These are phyloP conservation scores for Dioscorea cayenensis DNA, from an alignment of 116 monocot genomes.

Conservation along the genomic window DNA sequence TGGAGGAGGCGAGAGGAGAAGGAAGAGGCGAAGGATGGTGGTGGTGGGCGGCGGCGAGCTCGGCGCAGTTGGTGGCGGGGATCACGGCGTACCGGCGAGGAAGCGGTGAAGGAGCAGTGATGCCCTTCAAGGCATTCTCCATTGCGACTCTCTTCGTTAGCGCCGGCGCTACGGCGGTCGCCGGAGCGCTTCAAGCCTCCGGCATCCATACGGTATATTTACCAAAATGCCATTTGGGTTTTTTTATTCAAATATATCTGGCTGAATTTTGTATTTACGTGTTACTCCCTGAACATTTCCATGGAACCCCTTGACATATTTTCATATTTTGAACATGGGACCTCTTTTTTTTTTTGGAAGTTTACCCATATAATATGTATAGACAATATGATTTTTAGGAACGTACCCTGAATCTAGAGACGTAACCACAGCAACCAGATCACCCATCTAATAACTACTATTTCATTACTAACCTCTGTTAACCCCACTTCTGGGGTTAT, in stretches of 20 bases:
- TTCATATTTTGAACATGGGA: too few relatives aligned
- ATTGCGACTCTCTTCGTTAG: constrained; percentile 75
- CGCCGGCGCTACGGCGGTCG: constrained; percentile 54
- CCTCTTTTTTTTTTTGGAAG: background rate
- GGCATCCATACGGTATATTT: constrained; percentile 41
- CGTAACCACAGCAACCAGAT: too few relatives aligned
- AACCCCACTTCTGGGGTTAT: too few relatives aligned
- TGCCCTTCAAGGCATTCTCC: constrained; percentile 90
- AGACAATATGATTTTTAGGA: too few relatives aligned
- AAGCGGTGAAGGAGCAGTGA: constrained; percentile 30
- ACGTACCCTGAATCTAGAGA: too few relatives aligned
- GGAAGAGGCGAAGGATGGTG: constrained; percentile 23
- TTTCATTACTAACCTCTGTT: too few relatives aligned
- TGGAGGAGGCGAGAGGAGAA: constrained; percentile 16
- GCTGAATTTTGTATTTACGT: background rate
- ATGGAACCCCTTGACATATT: too few relatives aligned
- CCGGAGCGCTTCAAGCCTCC: constrained; percentile 36
- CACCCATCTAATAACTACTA: too few relatives aligned
- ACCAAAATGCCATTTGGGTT: background rate
- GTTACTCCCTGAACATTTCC: too few relatives aligned
- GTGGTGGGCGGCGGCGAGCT: constrained; percentile 78
- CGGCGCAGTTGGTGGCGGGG: constrained; percentile 53
- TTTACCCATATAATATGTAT: background rate
- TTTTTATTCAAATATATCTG: background rate
- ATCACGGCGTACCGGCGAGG: constrained; percentile 52